Evolutionary conservation across 768 basidiomycete species (phyloP).

Genomic region (Amyloporia xantha): DNA sequence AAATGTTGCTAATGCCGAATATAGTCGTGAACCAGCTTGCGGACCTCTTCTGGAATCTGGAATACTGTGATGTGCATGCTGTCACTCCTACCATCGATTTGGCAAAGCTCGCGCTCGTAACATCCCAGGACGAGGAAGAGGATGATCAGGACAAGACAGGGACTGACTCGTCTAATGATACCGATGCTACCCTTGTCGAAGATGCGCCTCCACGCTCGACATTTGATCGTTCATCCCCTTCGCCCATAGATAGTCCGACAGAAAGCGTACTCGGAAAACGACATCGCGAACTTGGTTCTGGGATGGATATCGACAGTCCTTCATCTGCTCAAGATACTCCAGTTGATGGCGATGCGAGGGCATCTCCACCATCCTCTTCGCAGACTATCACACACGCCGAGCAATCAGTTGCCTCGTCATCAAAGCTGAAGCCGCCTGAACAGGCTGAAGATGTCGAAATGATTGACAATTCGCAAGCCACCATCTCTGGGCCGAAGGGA

Average conservation of each 20-base stretch:
- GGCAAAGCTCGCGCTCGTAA: conserved; percentile 86
- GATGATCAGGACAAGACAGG: conserved; percentile 64
- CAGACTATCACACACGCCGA: conserved; percentile 13
- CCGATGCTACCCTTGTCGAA: conserved; percentile 84
- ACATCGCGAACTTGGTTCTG: conserved; percentile 30
- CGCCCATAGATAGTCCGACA: conserved; percentile 15
- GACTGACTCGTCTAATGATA: conserved; percentile 80
- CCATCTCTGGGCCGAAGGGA: conserved; percentile 29
- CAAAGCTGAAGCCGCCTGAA: conserved; percentile 12
- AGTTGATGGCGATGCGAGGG: conserved; percentile 5
- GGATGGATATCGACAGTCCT: conserved; percentile 42
- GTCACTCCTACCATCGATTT: conserved; percentile 83
- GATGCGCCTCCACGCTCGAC: conserved; percentile 39
- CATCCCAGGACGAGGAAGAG: conserved; percentile 85
- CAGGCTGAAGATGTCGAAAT: conserved; percentile 24
- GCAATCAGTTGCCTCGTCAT: conserved; percentile 15
- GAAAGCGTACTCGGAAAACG: conserved; percentile 64
- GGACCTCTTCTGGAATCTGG: conserved; percentile 70
- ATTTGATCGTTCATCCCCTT: conserved; percentile 27
- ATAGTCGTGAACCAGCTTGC: conserved; percentile 78
- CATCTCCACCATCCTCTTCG: conserved; percentile 32
- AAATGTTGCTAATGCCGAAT: conserved; percentile 8
- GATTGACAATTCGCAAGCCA: conserved; percentile 18
- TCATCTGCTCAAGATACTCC: conserved; percentile 4
- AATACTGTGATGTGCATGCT: conserved; percentile 54